phyloP scores from a whole-genome alignment of 805 yeast species.

The Candida endomychidarum region DNA sequence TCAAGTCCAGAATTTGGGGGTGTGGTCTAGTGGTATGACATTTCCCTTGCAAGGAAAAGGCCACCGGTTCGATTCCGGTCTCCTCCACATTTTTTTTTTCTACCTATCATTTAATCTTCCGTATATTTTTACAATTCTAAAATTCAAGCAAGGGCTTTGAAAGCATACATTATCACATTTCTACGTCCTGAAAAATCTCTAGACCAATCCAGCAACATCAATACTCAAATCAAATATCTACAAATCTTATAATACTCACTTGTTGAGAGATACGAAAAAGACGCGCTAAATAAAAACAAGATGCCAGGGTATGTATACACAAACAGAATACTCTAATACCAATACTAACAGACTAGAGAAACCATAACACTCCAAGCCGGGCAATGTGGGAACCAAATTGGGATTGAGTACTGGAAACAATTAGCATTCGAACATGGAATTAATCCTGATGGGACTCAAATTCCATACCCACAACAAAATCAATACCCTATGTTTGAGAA shows the following conservation, averaged over 20 bases:
- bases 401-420: conserved; percentile 90
- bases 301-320: conserved; percentile 27
- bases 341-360: conserved; percentile 46
- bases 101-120: no score
- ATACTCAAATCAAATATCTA: background rate
- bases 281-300: conserved; percentile 12
- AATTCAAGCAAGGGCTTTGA: no score
- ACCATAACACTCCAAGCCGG: conserved; percentile 75
- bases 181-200: no score
- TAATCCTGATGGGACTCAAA: conserved; percentile 56
- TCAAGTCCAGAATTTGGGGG: conserved; percentile 46
- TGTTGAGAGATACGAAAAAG: background rate
- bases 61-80: conserved; percentile 78
- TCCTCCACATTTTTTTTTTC: conserved; percentile 50
- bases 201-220: no score
- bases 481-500: conserved; percentile 18
- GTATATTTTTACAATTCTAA: no score
- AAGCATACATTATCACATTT: no score
- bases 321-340: background rate
- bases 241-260: background rate
- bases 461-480: conserved; percentile 28
- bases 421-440: conserved; percentile 86
- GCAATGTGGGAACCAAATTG: conserved; percentile 97
- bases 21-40: conserved; percentile 86
- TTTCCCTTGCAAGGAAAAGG: conserved; percentile 77